Conservation (phyloP, 495 filamentous ascomycete species). For the Chaetomium cochliodes region DNA sequence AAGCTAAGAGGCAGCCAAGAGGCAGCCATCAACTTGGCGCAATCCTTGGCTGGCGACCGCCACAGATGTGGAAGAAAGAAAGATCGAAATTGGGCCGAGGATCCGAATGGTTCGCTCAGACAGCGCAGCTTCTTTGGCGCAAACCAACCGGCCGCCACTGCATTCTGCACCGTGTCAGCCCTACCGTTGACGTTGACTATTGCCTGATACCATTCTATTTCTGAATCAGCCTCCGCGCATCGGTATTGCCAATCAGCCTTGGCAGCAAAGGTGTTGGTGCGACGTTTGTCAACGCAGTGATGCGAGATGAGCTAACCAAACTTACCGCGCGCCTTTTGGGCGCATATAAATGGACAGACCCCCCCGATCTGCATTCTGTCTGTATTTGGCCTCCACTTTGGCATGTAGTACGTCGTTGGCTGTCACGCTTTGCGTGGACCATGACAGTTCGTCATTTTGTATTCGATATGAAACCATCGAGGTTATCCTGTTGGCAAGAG, state of each 20-base stretch:
- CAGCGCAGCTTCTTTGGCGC: not conserved
- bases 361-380: not conserved
- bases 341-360: not conserved
- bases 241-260: not conserved
- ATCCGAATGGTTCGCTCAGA: not conserved
- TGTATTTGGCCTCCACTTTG: not conserved
- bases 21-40: not conserved
- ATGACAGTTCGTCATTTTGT: too few relatives aligned
- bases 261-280: not conserved
- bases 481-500: too few relatives aligned
- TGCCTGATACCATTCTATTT: not conserved
- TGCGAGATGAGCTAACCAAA: not conserved
- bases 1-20: not conserved
- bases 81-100: not conserved
- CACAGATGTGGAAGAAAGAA: too few relatives aligned
- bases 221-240: not conserved
- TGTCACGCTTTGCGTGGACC: not conserved
- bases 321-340: conserved; percentile 16
- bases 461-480: too few relatives aligned
- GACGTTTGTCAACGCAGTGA: not conserved
- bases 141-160: not conserved
- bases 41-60: not conserved
- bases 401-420: not conserved
- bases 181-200: not conserved
- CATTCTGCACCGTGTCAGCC: not conserved